Evolutionary conservation across 73 alveolate genomes (phyloP).

Genomic region (Effrenium voratum): DNA sequence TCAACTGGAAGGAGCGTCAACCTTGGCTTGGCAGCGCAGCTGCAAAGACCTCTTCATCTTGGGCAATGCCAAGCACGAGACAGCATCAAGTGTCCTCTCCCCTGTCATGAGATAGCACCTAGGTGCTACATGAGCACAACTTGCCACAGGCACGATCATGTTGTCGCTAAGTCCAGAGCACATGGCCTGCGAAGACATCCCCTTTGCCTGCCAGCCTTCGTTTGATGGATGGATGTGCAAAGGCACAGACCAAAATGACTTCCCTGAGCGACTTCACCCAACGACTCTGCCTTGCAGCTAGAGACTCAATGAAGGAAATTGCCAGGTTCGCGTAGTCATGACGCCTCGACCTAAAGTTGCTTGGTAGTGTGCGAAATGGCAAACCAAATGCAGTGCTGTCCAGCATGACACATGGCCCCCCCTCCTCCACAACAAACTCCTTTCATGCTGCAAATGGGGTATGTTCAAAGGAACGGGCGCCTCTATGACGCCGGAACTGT

Average conservation of each 20-base stretch:
- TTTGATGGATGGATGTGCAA: background rate
- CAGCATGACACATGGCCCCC: too few species aligned
- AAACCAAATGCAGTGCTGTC: too few species aligned
- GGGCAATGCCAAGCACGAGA: background rate
- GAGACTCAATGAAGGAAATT: constrained; percentile 21
- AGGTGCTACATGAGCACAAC: background rate
- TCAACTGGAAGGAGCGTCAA: constrained; percentile 44
- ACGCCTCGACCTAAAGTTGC: background rate
- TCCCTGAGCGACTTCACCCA: background rate
- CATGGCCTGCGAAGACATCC: constrained; percentile 61
- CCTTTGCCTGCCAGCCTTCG: constrained; percentile 43
- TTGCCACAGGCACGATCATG: background rate
- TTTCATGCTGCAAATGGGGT: too few species aligned
- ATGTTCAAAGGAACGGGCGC: too few species aligned
- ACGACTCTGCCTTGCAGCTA: constrained; percentile 37
- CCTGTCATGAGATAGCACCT: constrained; percentile 80
- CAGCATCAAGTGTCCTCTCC: constrained; percentile 75
- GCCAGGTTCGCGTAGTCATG: constrained; percentile 19
- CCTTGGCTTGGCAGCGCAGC: background rate
- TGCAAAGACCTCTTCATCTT: background rate
- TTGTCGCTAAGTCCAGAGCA: background rate
- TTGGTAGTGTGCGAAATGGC: background rate
- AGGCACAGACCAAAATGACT: background rate
- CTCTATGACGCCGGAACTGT: too few species aligned
- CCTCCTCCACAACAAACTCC: too few species aligned